Percentiles rank a stretch among this genome's conserved stretches.
phyloP scores from a whole-genome alignment of 139 green algal genomes.

The Coelastrella sp. region DNA sequence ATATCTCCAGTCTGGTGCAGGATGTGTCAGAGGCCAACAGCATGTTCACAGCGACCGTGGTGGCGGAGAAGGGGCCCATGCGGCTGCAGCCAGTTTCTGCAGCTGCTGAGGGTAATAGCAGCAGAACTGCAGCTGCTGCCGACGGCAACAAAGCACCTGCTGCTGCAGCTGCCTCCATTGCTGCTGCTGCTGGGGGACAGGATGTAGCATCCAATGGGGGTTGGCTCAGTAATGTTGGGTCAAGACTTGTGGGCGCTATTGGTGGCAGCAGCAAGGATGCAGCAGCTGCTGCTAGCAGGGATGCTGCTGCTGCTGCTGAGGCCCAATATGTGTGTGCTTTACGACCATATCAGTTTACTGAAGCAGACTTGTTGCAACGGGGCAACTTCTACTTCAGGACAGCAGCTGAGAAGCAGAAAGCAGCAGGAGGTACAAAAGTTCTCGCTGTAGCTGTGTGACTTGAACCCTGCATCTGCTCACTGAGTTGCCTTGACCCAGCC shows the following conservation, averaged over 20 bases:
- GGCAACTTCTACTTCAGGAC: slow-evolving; percentile 23
- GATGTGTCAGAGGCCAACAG: slow-evolving; percentile 5
- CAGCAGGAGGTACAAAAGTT: slow-evolving; percentile 1
- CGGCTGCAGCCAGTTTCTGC: slow-evolving; percentile 17
- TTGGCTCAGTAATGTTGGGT: background rate
- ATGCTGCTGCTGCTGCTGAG: slow-evolving; percentile 19
- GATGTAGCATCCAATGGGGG: background rate
- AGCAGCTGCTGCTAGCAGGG: slow-evolving; percentile 4
- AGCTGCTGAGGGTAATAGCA: background rate
- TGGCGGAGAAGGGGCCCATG: background rate
- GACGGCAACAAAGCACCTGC: background rate
- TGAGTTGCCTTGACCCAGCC: too few relatives aligned
- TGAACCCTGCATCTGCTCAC: too few relatives aligned
- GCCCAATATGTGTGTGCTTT: slow-evolving; percentile 14
- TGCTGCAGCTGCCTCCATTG: background rate
- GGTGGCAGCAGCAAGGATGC: slow-evolving; percentile 7
- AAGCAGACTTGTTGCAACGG: background rate
- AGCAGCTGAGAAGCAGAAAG: background rate
- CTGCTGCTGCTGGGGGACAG: background rate
- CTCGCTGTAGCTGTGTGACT: background rate
- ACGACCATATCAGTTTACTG: slow-evolving; percentile 15
- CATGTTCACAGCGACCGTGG: slow-evolving; percentile 20
- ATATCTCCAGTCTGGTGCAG: background rate
- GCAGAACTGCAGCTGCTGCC: slow-evolving; percentile 5
- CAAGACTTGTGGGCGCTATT: background rate